Evolutionary conservation across 257 asterid genomes (phyloP).

Genomic region (Solanum appendiculatum): DNA sequence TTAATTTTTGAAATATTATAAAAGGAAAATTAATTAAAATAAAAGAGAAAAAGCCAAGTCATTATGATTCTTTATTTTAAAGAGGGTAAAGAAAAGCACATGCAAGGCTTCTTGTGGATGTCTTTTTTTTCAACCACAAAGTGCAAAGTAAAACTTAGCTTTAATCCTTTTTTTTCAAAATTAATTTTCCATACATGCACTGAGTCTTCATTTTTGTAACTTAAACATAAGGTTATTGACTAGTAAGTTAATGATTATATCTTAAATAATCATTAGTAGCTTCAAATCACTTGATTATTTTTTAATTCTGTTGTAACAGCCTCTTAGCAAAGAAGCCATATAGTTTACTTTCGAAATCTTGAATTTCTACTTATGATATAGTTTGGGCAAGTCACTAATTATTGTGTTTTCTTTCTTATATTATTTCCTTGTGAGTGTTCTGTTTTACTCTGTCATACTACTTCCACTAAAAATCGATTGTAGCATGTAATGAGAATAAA

Average conservation of each 20-base stretch:
- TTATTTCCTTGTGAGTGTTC: not conserved
- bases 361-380: not conserved
- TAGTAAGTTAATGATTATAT: not conserved
- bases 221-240: not conserved
- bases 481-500: not conserved
- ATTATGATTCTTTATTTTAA: constrained; percentile 9
- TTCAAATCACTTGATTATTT: not conserved
- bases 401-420: not conserved
- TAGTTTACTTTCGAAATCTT: not conserved
- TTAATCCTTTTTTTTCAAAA: not conserved
- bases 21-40: not conserved
- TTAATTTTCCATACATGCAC: not conserved
- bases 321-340: not conserved
- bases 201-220: not conserved
- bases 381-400: not conserved
- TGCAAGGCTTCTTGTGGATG: constrained; percentile 9
- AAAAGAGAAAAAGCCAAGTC: constrained; percentile 2
- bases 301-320: not conserved
- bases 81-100: constrained; percentile 16
- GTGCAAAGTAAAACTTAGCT: constrained; percentile 1
- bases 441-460: not conserved
- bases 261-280: not conserved
- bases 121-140: constrained; percentile 18
- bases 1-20: not conserved
- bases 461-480: not conserved